These are phyloP conservation scores for Przewalskia tangutica DNA, from an alignment of 257 asterid genomes.

Conservation along the genomic window DNA sequence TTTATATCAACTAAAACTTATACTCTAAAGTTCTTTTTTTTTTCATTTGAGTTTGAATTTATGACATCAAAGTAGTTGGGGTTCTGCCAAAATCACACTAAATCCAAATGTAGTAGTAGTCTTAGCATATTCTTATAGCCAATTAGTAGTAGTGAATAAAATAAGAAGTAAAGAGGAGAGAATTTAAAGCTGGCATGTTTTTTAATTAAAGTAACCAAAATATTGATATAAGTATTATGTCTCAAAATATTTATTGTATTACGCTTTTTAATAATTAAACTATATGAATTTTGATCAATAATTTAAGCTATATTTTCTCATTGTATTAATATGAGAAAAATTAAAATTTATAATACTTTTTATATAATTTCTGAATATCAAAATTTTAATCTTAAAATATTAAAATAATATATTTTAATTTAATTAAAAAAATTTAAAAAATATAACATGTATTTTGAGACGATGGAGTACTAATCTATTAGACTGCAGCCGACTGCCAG, in stretches of 20 bases:
- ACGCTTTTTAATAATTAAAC: no score
- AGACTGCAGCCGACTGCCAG: conserved; percentile 1
- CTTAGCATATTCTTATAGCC: background rate
- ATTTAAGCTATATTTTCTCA: no score
- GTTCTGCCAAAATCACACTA: background rate
- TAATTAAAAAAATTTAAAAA: no score
- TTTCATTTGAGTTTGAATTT: background rate
- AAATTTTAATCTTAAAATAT: no score
- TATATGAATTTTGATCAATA: no score
- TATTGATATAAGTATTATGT: background rate
- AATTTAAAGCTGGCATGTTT: background rate
- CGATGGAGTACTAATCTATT: no score
- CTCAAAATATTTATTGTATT: no score
- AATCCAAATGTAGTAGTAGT: background rate
- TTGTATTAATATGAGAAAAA: no score
- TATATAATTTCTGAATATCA: no score
- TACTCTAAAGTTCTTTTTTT: background rate
- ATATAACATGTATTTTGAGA: no score
- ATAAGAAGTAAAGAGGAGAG: background rate
- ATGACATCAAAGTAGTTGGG: background rate
- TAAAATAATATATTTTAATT: no score
- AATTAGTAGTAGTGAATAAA: background rate
- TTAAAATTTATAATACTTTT: no score
- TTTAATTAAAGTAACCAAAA: background rate
- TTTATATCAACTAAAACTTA: background rate